Conservation (phyloP, 768 basidiomycete genomes). For the Amanita exitialis region DNA sequence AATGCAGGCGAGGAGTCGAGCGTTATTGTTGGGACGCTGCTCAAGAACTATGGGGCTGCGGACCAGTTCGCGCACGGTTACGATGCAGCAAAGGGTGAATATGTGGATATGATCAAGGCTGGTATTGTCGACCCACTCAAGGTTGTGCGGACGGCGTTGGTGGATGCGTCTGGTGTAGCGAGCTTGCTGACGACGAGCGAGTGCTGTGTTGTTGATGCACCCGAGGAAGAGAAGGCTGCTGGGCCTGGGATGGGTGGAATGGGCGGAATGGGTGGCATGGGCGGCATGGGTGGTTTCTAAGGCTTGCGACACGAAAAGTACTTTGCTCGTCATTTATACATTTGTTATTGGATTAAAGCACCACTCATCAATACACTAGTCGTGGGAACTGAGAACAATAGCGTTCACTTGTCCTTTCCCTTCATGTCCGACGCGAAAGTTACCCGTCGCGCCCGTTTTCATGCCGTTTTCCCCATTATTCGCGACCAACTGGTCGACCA, state of each 20-base stretch:
- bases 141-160: constrained; percentile 88
- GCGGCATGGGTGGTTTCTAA: constrained; percentile 14
- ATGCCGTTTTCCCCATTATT: constrained; percentile 60
- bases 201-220: constrained; percentile 84
- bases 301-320: neutral
- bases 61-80: constrained; percentile 87
- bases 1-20: constrained; percentile 94
- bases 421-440: neutral
- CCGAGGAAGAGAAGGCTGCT: constrained; percentile 61
- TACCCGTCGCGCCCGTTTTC: constrained; percentile 53
- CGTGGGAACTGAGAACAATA: neutral
- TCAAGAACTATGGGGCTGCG: constrained; percentile 52
- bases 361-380: neutral
- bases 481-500: constrained; percentile 70
- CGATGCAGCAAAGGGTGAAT: constrained; percentile 87
- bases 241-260: constrained; percentile 34
- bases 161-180: constrained; percentile 92
- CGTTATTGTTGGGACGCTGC: constrained; percentile 85
- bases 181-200: constrained; percentile 90
- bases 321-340: neutral
- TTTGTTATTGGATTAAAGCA: constrained; percentile 24
- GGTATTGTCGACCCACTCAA: constrained; percentile 96
- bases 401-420: neutral
- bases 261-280: constrained; percentile 18
- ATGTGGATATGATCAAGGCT: constrained; percentile 87